phyloP scores from a whole-genome alignment of 208 protist species.

The Wallacemonas sp. region DNA sequence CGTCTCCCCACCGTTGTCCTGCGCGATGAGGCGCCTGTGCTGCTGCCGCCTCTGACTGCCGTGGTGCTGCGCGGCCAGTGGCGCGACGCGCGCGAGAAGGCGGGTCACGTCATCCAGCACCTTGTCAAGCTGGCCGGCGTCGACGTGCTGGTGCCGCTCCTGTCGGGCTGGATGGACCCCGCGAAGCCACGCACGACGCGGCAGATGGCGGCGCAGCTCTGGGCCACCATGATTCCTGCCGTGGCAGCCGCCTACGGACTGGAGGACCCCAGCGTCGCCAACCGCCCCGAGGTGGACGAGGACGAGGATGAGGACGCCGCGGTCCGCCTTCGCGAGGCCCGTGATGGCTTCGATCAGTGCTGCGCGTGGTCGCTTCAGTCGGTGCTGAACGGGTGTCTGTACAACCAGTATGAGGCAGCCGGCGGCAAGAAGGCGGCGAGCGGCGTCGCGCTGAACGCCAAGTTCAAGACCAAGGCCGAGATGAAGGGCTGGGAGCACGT shows the following conservation, averaged over 20 bases:
- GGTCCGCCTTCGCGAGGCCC: constrained; percentile 21
- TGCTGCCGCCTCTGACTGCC: constrained; percentile 73
- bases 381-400: constrained; percentile 62
- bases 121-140: constrained; percentile 69
- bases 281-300: constrained; percentile 8
- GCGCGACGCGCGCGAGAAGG: constrained; percentile 51
- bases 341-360: constrained; percentile 43
- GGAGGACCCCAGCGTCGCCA: background rate
- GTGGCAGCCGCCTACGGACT: constrained; percentile 14
- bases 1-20: constrained; percentile 80
- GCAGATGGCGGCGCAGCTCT: constrained; percentile 66
- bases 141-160: constrained; percentile 72
- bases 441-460: constrained; percentile 23
- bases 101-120: constrained; percentile 60
- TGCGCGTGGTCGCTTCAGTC: constrained; percentile 64
- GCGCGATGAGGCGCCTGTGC: constrained; percentile 71
- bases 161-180: constrained; percentile 57
- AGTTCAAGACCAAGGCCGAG: constrained; percentile 59
- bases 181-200: constrained; percentile 44
- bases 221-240: constrained; percentile 67
- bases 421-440: constrained; percentile 16
- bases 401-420: constrained; percentile 50
- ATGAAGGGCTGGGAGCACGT: constrained; percentile 70
- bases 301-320: constrained; percentile 16
- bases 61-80: constrained; percentile 67